phyloP scores from a whole-genome alignment of 495 filamentous ascomycete species.

The Penicillium angulare region DNA sequence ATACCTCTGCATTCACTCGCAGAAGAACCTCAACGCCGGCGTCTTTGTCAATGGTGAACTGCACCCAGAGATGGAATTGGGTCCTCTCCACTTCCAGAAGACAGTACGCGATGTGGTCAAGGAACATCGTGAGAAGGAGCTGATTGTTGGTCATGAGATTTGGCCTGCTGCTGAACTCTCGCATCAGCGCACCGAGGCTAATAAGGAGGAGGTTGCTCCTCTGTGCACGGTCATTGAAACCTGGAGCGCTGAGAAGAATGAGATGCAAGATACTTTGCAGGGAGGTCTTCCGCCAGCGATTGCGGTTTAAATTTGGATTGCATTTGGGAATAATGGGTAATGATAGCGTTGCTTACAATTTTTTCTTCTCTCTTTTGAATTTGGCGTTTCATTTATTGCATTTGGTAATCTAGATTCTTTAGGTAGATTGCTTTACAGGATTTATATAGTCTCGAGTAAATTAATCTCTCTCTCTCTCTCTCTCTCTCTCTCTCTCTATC shows the following conservation, averaged over 20 bases:
- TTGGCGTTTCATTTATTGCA: neutral
- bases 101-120: conserved; percentile 38
- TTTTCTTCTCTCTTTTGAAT: too few relatives aligned
- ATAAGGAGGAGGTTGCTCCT: neutral
- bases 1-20: conserved; percentile 41
- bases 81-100: conserved; percentile 48
- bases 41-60: conserved; percentile 49
- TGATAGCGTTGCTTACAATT: too few relatives aligned
- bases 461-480: neutral
- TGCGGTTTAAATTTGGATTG: conserved; percentile 9
- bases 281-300: conserved; percentile 7
- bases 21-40: conserved; percentile 49
- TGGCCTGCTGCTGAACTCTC: conserved; percentile 35
- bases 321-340: too few relatives aligned
- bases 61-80: conserved; percentile 46
- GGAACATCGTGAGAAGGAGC: conserved; percentile 34
- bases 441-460: neutral
- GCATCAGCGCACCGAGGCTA: neutral
- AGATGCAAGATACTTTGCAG: conserved; percentile 5
- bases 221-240: conserved; percentile 3
- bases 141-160: conserved; percentile 32
- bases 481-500: too few relatives aligned
- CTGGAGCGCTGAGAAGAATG: conserved; percentile 3
- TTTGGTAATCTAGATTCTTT: too few relatives aligned
- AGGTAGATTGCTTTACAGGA: neutral